These are phyloP conservation scores for Saccharata proteae DNA, from an alignment of 2,329 filamentous ascomycete species.

Conservation along the genomic window DNA sequence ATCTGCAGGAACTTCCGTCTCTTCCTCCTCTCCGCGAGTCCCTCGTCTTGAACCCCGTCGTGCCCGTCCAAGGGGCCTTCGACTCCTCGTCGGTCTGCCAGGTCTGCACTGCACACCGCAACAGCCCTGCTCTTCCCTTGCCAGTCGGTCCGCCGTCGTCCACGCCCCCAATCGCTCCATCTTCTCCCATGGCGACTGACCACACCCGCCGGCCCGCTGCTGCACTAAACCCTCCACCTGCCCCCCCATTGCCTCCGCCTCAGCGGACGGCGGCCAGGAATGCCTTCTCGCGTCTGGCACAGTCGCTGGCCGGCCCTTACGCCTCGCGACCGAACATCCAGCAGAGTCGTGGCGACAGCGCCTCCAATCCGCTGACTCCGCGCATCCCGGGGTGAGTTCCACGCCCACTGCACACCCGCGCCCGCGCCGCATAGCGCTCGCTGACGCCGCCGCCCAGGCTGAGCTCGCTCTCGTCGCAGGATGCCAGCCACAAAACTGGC, in stretches of 20 bases:
- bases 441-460: slow-evolving; percentile 15
- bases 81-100: no score
- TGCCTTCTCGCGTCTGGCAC: slow-evolving; percentile 39
- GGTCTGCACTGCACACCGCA: no score
- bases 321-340: slow-evolving; percentile 42
- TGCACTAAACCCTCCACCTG: slow-evolving; percentile 13
- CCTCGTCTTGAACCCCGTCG: no score
- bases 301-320: slow-evolving; percentile 38
- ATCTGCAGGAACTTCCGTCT: no score
- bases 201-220: slow-evolving; percentile 10
- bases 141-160: no score
- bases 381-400: slow-evolving; percentile 23
- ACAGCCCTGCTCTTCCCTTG: no score
- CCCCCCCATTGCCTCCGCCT: slow-evolving; percentile 24
- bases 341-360: slow-evolving; percentile 26
- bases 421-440: slow-evolving; percentile 1
- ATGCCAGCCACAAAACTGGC: slow-evolving; percentile 51
- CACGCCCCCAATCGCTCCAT: no score
- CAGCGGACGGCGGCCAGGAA: slow-evolving; percentile 16
- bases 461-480: slow-evolving; percentile 39
- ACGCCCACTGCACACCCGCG: not conserved
- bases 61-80: no score
- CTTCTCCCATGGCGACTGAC: slow-evolving; percentile 14
- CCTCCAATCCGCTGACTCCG: slow-evolving; percentile 21
- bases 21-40: no score